A percentile compares a stretch with the other conserved stretches of the same genome.
These are phyloP conservation scores for Populus ilicifolia DNA, from an alignment of 345 rosid genomes.

Conservation along the genomic window DNA sequence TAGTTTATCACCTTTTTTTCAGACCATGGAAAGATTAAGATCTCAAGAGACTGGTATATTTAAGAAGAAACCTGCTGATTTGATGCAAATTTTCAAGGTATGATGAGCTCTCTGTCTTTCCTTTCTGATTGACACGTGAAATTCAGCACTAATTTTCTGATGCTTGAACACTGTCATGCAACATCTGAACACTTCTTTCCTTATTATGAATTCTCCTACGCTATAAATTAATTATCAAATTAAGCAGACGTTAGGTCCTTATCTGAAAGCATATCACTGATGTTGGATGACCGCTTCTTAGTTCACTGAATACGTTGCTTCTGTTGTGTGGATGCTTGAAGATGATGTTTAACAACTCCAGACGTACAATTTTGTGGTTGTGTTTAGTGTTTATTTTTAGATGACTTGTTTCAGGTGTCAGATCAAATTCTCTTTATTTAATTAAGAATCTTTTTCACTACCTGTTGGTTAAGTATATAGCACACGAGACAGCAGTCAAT, in stretches of 20 bases:
- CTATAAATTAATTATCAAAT: background rate
- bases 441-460: background rate
- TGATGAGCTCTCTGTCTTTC: conserved; percentile 17
- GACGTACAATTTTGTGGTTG: background rate
- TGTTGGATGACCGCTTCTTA: background rate
- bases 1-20: conserved; percentile 21
- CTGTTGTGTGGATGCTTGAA: background rate
- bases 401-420: background rate
- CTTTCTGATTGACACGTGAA: background rate
- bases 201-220: background rate
- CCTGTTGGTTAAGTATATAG: background rate
- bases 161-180: background rate
- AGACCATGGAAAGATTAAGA: conserved; percentile 98
- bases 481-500: background rate
- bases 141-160: background rate
- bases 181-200: background rate
- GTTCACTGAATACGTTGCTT: background rate
- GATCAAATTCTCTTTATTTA: background rate
- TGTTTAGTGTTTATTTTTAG: background rate
- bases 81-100: conserved; percentile 97
- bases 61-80: conserved; percentile 81
- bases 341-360: background rate
- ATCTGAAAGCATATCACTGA: background rate
- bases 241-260: background rate
- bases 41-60: conserved; percentile 76